Base-by-base conservation (phyloP, 2,329 filamentous ascomycete species). In the Epichloe sylvatica region DNA sequence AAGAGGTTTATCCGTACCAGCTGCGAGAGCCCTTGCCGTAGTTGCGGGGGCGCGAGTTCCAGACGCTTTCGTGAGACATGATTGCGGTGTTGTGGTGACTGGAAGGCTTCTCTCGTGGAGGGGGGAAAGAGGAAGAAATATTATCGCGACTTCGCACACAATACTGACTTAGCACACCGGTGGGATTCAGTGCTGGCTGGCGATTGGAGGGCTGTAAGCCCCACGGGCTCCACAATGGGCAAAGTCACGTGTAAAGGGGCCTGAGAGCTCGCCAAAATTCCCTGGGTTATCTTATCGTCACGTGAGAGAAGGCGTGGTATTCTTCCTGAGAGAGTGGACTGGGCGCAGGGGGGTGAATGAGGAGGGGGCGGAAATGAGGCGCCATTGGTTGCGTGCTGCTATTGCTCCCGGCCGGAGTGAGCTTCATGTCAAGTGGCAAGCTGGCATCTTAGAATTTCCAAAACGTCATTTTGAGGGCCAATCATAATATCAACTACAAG, bases 21-120 rank as follows among this genome's bases (percentile, higher is more conserved):
- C 76, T 73, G 74, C 90, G 86, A 73, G 86, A 78, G 76, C 91
- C 91, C 83, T 96, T 96, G 80, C 91, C 91, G 81, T 94, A 95
- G 72, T 74, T 88, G 75, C 90, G 86, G 69, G 92, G 92, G 73
- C 92, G 90, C 69, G 89, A 95, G 84, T 94, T 95, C 90, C 91
- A 98, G 77, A 97, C 89, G 70, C 85, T 89, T 80, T 97, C 91
- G 89, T 78, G 77, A 75, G 74, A 78, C 77, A 78, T 80, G 63
- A 65, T 78, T 68, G 66, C 68, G 67, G 63, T 64, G 55, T 44
- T 41, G 34, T 13, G 39, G 33, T 41, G 45, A 44, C 47, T 45
- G 47, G n/a, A 34, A 42, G 13, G 30, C 36, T 9, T 49, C 59
- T 67, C 59, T 50, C 17, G 38, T 42, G 37, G 33, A 35, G 42